Conservation (phyloP, 495 filamentous ascomycete genomes). For the Podospora australis region DNA sequence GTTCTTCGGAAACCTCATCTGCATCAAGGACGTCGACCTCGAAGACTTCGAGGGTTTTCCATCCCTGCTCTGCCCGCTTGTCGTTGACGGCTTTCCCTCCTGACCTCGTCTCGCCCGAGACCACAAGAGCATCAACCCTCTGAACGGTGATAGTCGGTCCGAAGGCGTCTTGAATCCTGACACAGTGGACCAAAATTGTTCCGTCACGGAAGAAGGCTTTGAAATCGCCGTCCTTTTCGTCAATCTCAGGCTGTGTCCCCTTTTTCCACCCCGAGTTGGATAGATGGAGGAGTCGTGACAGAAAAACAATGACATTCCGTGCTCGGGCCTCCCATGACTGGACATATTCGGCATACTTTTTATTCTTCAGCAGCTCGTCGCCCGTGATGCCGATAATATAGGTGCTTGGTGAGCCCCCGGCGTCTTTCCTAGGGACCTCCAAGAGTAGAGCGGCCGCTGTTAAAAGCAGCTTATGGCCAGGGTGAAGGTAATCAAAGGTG, state of each 20-base stretch:
- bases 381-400: constrained; percentile 84
- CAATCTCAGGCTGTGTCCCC: constrained; percentile 7
- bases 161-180: constrained; percentile 81
- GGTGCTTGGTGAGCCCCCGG: constrained; percentile 31
- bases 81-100: constrained; percentile 82
- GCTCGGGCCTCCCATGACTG: constrained; percentile 73
- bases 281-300: constrained; percentile 60
- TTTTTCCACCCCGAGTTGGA: constrained; percentile 35
- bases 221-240: constrained; percentile 31
- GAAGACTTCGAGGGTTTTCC: constrained; percentile 68
- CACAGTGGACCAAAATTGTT: constrained; percentile 56
- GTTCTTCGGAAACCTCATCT: constrained; percentile 46
- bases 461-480: constrained; percentile 90
- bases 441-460: constrained; percentile 75
- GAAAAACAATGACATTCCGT: constrained; percentile 59
- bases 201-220: constrained; percentile 36
- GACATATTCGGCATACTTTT: constrained; percentile 75
- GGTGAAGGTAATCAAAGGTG: constrained; percentile 93
- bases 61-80: constrained; percentile 70
- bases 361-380: constrained; percentile 76
- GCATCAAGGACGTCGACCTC: constrained; percentile 88
- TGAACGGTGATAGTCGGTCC: constrained; percentile 87
- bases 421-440: constrained; percentile 39
- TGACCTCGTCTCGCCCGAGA: constrained; percentile 81
- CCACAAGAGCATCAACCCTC: constrained; percentile 69